Evolutionary conservation across 139 green algal species (phyloP), one percentile per base, ranked within the genome.

Genomic region (Chlorella ohadii): DNA sequence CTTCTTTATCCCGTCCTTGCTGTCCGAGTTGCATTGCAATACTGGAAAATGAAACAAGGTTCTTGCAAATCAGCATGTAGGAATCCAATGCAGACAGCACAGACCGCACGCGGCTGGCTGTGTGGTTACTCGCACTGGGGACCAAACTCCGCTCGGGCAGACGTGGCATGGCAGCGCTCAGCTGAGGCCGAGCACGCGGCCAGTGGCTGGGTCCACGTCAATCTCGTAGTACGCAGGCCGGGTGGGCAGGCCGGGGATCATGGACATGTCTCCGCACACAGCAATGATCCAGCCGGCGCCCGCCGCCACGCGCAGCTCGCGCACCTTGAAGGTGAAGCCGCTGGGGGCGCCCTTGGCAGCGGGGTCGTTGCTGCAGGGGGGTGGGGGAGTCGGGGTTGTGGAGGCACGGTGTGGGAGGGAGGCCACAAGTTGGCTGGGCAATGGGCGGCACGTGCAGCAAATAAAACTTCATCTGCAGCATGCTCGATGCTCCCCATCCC

Each of bases 261-360:
- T 98, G 87, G 95, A 96, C 92, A 99, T 98, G 76, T 91, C 93
- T 25, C 97, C 97, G 41, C 98, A 94, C 33, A 99, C 85, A 0
- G 95, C 92, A 67, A 96, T 95, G 31, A 99, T 76, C 90, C 99
- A 99, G 67, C 96, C 97, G 5, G 97, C 97, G 51, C 97, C 97
- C 19, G 96, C 94, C 33, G 75, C 93, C 9, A 93, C 95, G 0
- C 95, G 85, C 12, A 99, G 78, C 79, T 99, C 97, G 16, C 89
- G 83, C 84, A 99, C 97, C 5, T 93, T 94, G 73, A 99, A 90
- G 22, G 87, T 89, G 86, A 99, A 99, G 33, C 97, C 97, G 23
- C 34, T 90, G 28, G 96, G 96, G 3, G 95, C 94, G 66, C 95
- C 95, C 57, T 90, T 91, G 55, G 51, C 63, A 27, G 85, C 55